Conservation (phyloP, 805 yeast genomes). For the Saccharomycopsis olivae region DNA sequence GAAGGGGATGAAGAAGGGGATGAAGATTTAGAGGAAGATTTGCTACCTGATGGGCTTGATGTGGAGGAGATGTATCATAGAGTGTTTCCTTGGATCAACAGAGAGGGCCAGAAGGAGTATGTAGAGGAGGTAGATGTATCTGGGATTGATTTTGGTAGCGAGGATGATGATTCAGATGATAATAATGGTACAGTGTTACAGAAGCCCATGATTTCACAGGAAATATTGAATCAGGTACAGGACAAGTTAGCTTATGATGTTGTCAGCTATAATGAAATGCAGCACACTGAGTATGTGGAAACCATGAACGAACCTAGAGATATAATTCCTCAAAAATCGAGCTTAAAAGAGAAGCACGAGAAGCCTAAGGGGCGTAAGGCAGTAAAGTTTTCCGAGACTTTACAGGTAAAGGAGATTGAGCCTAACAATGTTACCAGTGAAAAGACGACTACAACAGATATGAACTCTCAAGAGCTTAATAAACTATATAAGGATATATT, state of each 20-base stretch:
- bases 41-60: conserved; percentile 1
- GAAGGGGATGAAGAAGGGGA: conserved; percentile 7
- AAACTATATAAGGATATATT: conserved; percentile 16
- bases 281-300: background rate
- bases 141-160: background rate
- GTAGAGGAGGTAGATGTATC: conserved; percentile 8
- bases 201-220: conserved; percentile 14
- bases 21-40: conserved; percentile 6
- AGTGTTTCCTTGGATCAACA: conserved; percentile 15
- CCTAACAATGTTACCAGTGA: too few species aligned
- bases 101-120: background rate
- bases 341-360: background rate
- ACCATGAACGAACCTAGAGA: background rate
- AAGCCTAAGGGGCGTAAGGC: conserved; percentile 6
- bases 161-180: conserved; percentile 11
- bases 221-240: conserved; percentile 7
- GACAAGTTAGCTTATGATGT: conserved; percentile 8
- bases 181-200: conserved; percentile 3
- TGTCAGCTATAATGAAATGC: background rate
- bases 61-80: conserved; percentile 15
- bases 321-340: background rate
- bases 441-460: background rate
- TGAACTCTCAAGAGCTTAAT: conserved; percentile 6
- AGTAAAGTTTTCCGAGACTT: conserved; percentile 12
- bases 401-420: conserved; percentile 11